phyloP scores from a whole-genome alignment of 208 protist genomes.

The Entamoeba histolytica region DNA sequence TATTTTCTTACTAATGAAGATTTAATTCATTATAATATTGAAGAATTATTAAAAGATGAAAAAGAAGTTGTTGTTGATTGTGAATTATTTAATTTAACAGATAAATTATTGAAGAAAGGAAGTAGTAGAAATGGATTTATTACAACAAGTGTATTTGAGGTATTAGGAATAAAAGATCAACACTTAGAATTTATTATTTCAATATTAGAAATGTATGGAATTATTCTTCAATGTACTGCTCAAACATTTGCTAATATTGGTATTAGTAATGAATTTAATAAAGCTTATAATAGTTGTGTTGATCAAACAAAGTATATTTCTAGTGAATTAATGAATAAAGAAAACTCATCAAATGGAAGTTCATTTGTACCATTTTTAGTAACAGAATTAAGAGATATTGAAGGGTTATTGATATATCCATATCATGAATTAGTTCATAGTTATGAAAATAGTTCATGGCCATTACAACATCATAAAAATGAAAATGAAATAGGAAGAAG shows the following conservation, averaged over 20 bases:
- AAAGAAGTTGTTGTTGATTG: not conserved
- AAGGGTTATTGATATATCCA: no score
- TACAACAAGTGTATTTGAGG: not conserved
- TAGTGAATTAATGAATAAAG: no score
- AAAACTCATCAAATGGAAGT: no score
- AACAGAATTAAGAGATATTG: no score
- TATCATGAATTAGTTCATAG: not conserved
- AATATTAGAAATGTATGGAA: not conserved
- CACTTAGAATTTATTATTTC: not conserved
- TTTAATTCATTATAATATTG: not conserved
- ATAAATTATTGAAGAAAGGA: not conserved
- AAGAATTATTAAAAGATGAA: not conserved
- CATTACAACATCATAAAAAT: not conserved
- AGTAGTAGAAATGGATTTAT: not conserved
- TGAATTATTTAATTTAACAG: not conserved
- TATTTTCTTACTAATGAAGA: not conserved
- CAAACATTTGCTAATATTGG: not conserved
- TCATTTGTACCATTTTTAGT: no score
- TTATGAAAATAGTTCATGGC: not conserved
- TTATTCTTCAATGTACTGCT: not conserved
- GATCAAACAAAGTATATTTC: no score
- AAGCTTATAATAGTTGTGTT: not conserved
- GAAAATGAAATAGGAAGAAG: not conserved
- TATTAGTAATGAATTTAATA: not conserved
- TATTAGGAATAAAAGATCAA: not conserved